These are phyloP conservation scores for Amphicarpaea edgeworthii DNA, from an alignment of 306 rosid species.

Conservation along the genomic window DNA sequence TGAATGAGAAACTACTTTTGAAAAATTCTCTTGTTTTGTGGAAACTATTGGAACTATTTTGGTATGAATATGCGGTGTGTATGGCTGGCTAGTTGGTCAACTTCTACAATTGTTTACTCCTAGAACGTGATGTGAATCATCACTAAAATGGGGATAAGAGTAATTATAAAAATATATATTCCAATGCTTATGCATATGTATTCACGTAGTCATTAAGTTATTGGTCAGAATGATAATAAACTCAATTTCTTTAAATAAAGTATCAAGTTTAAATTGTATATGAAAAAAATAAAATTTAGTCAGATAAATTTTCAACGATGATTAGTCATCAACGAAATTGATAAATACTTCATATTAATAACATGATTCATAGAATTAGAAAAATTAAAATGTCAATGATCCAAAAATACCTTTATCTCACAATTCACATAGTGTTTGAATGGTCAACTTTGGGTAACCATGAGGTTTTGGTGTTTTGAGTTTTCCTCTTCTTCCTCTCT, in stretches of 20 bases:
- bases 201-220: slow-evolving; percentile 1
- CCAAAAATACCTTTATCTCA: neutral
- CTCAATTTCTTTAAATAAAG: no score
- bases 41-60: neutral
- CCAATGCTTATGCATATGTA: neutral
- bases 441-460: slow-evolving; percentile 17
- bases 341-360: no score
- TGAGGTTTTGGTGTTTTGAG: neutral
- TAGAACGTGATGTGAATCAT: neutral
- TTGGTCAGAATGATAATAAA: no score
- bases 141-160: neutral
- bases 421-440: slow-evolving; percentile 15
- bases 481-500: neutral
- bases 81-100: slow-evolving; percentile 39
- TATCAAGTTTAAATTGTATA: no score
- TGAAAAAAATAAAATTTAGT: no score
- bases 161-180: neutral
- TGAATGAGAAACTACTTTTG: slow-evolving; percentile 40
- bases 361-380: no score
- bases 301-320: no score
- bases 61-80: neutral
- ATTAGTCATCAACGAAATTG: no score
- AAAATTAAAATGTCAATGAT: no score
- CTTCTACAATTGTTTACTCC: slow-evolving; percentile 20
- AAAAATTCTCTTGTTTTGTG: slow-evolving; percentile 16